Percentiles rank a stretch among this genome's conserved stretches.
phyloP scores from a whole-genome alignment of 139 green algal species.

The Haematococcus lacustris region DNA sequence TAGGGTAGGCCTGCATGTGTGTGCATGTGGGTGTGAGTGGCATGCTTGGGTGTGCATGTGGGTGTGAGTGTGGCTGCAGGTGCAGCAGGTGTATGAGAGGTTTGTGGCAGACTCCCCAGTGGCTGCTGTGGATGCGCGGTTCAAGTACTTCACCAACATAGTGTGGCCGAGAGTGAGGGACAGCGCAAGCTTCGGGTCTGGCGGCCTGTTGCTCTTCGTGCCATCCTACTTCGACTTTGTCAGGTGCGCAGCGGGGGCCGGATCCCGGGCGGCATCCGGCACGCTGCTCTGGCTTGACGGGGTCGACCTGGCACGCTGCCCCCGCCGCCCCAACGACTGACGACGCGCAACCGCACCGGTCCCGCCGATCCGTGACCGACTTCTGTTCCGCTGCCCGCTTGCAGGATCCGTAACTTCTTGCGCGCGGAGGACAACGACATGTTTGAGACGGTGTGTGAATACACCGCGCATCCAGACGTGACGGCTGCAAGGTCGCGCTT shows the following conservation, averaged over 20 bases:
- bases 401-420: constrained; percentile 55
- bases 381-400: too few relatives aligned
- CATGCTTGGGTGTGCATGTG: too few relatives aligned
- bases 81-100: constrained; percentile 85
- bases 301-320: too few relatives aligned
- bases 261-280: too few relatives aligned
- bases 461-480: constrained; percentile 61
- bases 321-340: too few relatives aligned
- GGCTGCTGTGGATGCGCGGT: constrained; percentile 57
- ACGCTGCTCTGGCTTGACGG: too few relatives aligned
- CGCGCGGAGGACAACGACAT: constrained; percentile 34
- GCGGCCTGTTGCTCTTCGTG: constrained; percentile 71
- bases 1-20: too few relatives aligned
- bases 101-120: constrained; percentile 36
- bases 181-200: constrained; percentile 17
- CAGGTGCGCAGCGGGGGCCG: constrained; percentile 22
- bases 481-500: constrained; percentile 54
- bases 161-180: constrained; percentile 76
- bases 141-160: constrained; percentile 73
- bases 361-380: too few relatives aligned
- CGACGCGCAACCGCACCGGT: too few relatives aligned
- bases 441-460: constrained; percentile 71
- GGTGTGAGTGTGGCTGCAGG: constrained; percentile 20
- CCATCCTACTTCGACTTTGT: constrained; percentile 96
- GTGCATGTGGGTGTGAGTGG: too few relatives aligned